phyloP scores from a whole-genome alignment of 2,329 filamentous ascomycete genomes.

The Venturia asperata region DNA sequence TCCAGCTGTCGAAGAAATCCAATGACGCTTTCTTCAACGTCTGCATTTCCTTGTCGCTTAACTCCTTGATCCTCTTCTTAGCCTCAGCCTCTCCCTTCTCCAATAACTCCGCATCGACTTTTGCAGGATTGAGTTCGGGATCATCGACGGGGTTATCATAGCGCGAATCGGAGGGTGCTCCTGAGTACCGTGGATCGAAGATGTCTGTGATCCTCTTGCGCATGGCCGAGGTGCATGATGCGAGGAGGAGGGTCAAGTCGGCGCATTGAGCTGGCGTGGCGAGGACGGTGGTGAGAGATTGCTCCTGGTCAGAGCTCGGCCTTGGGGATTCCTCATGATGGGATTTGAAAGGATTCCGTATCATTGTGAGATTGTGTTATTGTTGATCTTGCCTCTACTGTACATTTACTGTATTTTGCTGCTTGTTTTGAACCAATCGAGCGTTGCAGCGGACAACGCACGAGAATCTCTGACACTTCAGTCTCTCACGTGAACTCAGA shows the following conservation, averaged over 20 bases:
- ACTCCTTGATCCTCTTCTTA: conserved; percentile 38
- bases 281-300: conserved; percentile 41
- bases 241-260: conserved; percentile 41
- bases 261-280: conserved; percentile 36
- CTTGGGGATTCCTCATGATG: not conserved
- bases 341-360: conserved; percentile 1
- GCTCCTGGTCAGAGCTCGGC: conserved; percentile 2
- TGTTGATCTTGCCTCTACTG: not conserved
- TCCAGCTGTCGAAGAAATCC: conserved; percentile 73
- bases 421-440: not conserved
- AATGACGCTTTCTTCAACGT: conserved; percentile 65
- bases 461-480: not conserved
- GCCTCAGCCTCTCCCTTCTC: conserved; percentile 30
- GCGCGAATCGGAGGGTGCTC: conserved; percentile 27
- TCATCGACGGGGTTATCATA: conserved; percentile 23
- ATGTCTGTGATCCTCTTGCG: conserved; percentile 37
- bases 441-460: not conserved
- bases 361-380: not conserved
- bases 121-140: conserved; percentile 22
- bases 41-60: conserved; percentile 45
- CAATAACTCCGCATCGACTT: conserved; percentile 27
- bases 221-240: conserved; percentile 41
- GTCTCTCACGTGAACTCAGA: not conserved
- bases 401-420: no score
- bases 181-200: conserved; percentile 35